phyloP scores from a whole-genome alignment of 2,329 filamentous ascomycete genomes.

The Spiromastix sp. region DNA sequence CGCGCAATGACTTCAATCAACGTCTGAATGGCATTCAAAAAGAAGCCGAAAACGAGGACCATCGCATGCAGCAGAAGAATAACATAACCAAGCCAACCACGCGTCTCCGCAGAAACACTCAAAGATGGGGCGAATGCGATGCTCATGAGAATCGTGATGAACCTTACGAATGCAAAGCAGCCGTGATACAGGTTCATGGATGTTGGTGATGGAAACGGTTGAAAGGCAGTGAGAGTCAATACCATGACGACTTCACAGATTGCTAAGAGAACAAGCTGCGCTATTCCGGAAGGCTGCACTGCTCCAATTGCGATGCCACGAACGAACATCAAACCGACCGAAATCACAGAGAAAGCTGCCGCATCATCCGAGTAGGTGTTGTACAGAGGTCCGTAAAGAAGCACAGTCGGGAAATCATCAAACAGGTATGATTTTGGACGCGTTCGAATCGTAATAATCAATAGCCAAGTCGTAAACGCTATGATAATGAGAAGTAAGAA shows the following conservation, averaged over 20 bases:
- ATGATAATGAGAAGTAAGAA: conserved; percentile 64
- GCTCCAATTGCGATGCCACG: conserved; percentile 86
- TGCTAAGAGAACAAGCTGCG: conserved; percentile 81
- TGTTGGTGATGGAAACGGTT: conserved; percentile 79
- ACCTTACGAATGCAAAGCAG: conserved; percentile 67
- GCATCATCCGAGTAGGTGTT: conserved; percentile 96
- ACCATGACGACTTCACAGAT: conserved; percentile 91
- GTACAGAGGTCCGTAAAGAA: conserved; percentile 87
- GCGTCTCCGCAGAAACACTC: conserved; percentile 64
- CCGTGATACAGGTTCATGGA: conserved; percentile 97
- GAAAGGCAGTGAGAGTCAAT: conserved; percentile 77
- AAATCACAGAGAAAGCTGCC: conserved; percentile 79
- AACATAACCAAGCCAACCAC: conserved; percentile 91
- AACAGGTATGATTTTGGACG: conserved; percentile 80
- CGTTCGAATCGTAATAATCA: conserved; percentile 68
- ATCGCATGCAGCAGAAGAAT: conserved; percentile 78
- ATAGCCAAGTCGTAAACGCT: conserved; percentile 65
- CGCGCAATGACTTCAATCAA: conserved; percentile 80
- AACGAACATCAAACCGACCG: conserved; percentile 72
- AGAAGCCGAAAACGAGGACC: conserved; percentile 83
- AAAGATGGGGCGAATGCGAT: conserved; percentile 78
- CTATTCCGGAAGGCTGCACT: conserved; percentile 83
- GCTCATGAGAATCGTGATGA: conserved; percentile 65
- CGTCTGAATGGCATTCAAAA: conserved; percentile 83
- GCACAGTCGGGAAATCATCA: conserved; percentile 80